Evolutionary conservation across 345 rosid genomes (phyloP), one percentile per base, ranked within the genome.

Genomic region (Syzygium grande): DNA sequence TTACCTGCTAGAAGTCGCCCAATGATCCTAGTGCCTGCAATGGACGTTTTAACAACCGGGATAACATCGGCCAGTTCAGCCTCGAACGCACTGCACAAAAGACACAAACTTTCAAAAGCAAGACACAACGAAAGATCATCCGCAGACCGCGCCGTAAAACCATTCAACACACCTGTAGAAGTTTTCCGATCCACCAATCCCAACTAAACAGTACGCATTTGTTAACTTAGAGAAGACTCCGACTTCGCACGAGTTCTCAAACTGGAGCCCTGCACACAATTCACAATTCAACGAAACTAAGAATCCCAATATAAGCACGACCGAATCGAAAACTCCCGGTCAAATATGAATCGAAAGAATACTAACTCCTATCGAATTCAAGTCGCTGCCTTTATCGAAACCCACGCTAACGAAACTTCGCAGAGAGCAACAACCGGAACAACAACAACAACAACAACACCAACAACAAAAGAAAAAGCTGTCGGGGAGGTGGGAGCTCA

Each of bases 1-100:
- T 25, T 87, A 96, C 99, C 99, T 80, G 97, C 97, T 90, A 98
- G 95, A 9, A 98, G 95, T 86, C 98, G 92, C 25, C 98, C 98
- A 38, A 98, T 94, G 43, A 98, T 98, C 89, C 97, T 92, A 63
- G 97, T 96, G 88, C 96, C 99, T 3, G 89, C 95, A 89, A 98
- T 90, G 65, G 99, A 96, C 51, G 99, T 95, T 90, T 98, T 98
- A 86, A 96, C 96, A 46, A 96, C 97, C 49, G 99, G 99, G 85
- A 98, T 94, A 53, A 89, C 96, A 90, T 92, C 98, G 5, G 97
- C 95, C 53, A 98, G 89, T 91, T 98, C 99, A 3, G 96, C n/a
- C 93, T 98, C 99, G 86, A 96, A 96, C 9, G 94, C 84, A 88
- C 99, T 95, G 90, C 55, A 52, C 65, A 88, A 87, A 30, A n/a